Evolutionary conservation across 805 yeast species (phyloP), one percentile per base, ranked within the genome.

Genomic region (Debaryomyces tyrocola): DNA sequence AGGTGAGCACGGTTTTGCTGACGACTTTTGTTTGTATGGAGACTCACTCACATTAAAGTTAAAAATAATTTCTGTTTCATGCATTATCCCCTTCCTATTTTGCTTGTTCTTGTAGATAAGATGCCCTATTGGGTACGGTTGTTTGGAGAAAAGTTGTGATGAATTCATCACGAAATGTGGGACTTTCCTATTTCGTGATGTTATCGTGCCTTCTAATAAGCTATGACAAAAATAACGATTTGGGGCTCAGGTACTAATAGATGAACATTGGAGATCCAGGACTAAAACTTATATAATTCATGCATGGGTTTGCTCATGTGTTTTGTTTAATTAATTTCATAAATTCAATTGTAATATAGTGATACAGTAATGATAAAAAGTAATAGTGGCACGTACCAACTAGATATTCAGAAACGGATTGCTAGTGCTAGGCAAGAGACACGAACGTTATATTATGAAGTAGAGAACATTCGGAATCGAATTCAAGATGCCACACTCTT

Each of bases 401-500:
- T 12, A 33, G 36, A 41, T 12, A 27, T 44, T 18, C 48, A 48
- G 36, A 35, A 34, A 33, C 49, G 51, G 24, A 59, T 59, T 14
- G 52, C 48, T 4, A 28, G 53, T 24, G 80, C 82, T 1, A 67
- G 78, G 39, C 62, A 64, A 15, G 78, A 77, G 51, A 78, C 82
- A 1, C 66, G 69, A 40, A 69, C 66, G 41, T 64, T 81, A n/a
- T 77, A 78, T 52, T 59, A 61, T 27, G 84, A 79, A 57, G 70
- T 81, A 9, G 78, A 77, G 45, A 68, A 67, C 36, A 64, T 72
- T 2, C 75, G 74, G 48, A 52, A 56, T 4, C 63, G 66, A 48
- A 65, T 73, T 20, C 77, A 70, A 51, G 84, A 82, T 55, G 65
- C 78, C 2, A 69, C 73, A 10, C 62, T 82, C 18, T 53, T 60